Evolutionary conservation across 345 rosid genomes (phyloP), one percentile per base, ranked within the genome.

Genomic region (Pugionium cornutum): DNA sequence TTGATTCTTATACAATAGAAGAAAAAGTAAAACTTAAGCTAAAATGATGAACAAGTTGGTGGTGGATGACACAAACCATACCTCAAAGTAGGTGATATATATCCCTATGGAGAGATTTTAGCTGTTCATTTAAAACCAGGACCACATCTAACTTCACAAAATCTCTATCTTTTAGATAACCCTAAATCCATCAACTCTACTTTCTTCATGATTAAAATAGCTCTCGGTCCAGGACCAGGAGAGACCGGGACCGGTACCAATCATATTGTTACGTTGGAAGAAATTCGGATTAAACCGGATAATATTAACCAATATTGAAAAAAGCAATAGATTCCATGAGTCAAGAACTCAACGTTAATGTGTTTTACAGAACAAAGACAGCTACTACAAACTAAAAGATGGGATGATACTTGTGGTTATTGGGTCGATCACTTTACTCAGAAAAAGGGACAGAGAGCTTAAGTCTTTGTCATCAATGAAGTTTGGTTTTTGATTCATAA

Each of bases 71-170:
- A 74, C 68, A 67, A 67, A 74, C 77, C 73, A 67, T 74, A 74
- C 77, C 77, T 67, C 69, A 74, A 74, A 73, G 68, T 74, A 61
- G 77, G 68, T 74, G 73, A 32, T 61, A 74, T 18, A 18, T 64
- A 65, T 66, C 72, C 76, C 39, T 54, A 74, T 74, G 69, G 53
- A 67, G 51, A 61, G 71, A 51, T 65, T 66, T 31, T 66, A 73
- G 77, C 62, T 66, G 10, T 66, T 73, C 67, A 47, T 73, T 9
- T 61, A 28, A 42, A 53, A 31, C 40, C 1, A 60, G 77, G 77
- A 67, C 77, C 73, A 74, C 77, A 31, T 67, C 40, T 49, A 59
- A 26, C 57, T 58, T 37, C 37, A 52, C 67, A 66, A 59, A 73
- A 66, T 66, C 76, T 66, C 56, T 31, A 44, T 44, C 57, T 63